These are phyloP conservation scores for Pythium rishiriense DNA, from an alignment of 352 stramenopile species.

Conservation along the genomic window DNA sequence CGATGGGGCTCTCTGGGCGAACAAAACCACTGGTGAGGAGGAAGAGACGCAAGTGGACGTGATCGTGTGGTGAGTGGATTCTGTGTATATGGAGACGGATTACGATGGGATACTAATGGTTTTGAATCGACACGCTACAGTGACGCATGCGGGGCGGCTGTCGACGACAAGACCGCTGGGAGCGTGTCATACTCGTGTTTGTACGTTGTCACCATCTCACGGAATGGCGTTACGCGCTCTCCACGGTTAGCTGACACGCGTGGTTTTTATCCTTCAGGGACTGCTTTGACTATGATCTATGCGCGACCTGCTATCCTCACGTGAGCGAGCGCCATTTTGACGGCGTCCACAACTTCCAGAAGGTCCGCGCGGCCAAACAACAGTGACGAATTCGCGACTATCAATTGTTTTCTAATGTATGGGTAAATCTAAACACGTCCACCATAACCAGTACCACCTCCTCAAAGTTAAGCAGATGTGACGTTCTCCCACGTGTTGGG, in stretches of 20 bases:
- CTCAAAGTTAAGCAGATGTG: constrained; percentile 53
- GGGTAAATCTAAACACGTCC: constrained; percentile 7
- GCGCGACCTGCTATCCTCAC: constrained; percentile 38
- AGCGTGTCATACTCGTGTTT: constrained; percentile 15
- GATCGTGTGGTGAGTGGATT: constrained; percentile 50
- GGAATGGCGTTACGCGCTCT: not conserved
- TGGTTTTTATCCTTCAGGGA: constrained; percentile 32
- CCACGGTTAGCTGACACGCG: not conserved
- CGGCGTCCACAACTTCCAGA: constrained; percentile 27
- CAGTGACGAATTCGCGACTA: not conserved
- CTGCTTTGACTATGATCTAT: constrained; percentile 81
- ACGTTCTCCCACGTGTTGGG: constrained; percentile 87
- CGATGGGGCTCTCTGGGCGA: constrained; percentile 20
- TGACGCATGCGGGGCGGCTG: constrained; percentile 18
- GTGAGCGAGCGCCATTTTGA: constrained; percentile 22
- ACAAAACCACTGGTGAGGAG: constrained; percentile 18
- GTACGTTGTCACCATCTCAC: not conserved
- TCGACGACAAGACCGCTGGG: not conserved
- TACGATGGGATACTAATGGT: not conserved
- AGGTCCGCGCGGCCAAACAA: constrained; percentile 5
- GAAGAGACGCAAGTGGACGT: constrained; percentile 38
- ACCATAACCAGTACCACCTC: not conserved
- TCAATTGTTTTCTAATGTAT: constrained; percentile 6
- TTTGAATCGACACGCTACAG: constrained; percentile 1
- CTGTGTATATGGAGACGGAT: constrained; percentile 10